Percentiles rank a stretch among this genome's conserved stretches.
phyloP scores from a whole-genome alignment of 306 rosid genomes.

The Medicago truncatula region MtrunA17r5.0-ANR NC_053046.1:24658501-24659000 shows the following conservation, averaged over 20 bases:
- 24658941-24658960: conserved; percentile 85
- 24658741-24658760: conserved; percentile 1
- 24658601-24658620: too few relatives aligned
- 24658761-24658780: neutral
- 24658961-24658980: conserved; percentile 84
- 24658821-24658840: neutral
- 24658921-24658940: conserved; percentile 78
- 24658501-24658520: too few relatives aligned
- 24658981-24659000: conserved; percentile 75
- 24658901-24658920: conserved; percentile 26
- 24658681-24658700: too few relatives aligned
- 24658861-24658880: conserved; percentile 31
- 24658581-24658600: too few relatives aligned
- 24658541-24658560: too few relatives aligned
- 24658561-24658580: too few relatives aligned
- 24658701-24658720: neutral
- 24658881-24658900: neutral
- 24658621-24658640: too few relatives aligned
- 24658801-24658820: neutral
- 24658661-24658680: too few relatives aligned
- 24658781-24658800: conserved; percentile 8
- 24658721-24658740: neutral
- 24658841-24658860: conserved; percentile 11
- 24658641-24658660: too few relatives aligned
- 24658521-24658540: too few relatives aligned